Evolutionary conservation across 2,329 filamentous ascomycete genomes (phyloP).

Genomic region (Dactylella cylindrospora): DNA sequence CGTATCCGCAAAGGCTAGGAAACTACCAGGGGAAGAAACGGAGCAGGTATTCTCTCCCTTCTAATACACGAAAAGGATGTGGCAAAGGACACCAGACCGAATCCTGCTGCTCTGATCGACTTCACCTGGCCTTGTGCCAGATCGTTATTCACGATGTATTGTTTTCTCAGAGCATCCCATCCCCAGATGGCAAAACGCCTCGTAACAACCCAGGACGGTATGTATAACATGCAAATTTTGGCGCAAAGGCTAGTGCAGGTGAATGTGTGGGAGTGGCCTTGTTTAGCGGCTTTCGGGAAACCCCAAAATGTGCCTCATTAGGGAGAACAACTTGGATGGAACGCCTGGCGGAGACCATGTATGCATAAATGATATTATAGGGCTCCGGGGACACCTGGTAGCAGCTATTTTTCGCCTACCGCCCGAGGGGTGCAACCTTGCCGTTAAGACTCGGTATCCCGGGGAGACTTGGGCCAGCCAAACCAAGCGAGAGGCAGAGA

Average conservation of each 20-base stretch:
- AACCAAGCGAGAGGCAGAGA: background rate
- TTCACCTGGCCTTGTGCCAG: too few relatives aligned
- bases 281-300: constrained; percentile 44
- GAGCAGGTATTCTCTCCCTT: background rate
- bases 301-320: constrained; percentile 35
- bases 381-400: constrained; percentile 20
- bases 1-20: background rate
- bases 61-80: constrained; percentile 3
- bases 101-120: too few relatives aligned
- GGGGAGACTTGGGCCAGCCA: too few relatives aligned
- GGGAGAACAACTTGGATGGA: constrained; percentile 43
- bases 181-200: background rate
- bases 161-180: too few relatives aligned
- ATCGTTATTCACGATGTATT: too few relatives aligned
- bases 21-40: background rate
- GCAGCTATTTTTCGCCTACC: background rate
- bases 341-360: constrained; percentile 39
- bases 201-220: background rate
- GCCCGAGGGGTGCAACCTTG: background rate
- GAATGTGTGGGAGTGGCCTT: constrained; percentile 23
- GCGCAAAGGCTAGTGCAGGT: constrained; percentile 25
- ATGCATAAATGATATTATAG: constrained; percentile 45
- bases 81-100: constrained; percentile 10
- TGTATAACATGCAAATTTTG: constrained; percentile 26
- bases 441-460: too few relatives aligned